These are phyloP conservation scores for Russula foetens DNA, from an alignment of 768 basidiomycete genomes.

Conservation along the genomic window DNA sequence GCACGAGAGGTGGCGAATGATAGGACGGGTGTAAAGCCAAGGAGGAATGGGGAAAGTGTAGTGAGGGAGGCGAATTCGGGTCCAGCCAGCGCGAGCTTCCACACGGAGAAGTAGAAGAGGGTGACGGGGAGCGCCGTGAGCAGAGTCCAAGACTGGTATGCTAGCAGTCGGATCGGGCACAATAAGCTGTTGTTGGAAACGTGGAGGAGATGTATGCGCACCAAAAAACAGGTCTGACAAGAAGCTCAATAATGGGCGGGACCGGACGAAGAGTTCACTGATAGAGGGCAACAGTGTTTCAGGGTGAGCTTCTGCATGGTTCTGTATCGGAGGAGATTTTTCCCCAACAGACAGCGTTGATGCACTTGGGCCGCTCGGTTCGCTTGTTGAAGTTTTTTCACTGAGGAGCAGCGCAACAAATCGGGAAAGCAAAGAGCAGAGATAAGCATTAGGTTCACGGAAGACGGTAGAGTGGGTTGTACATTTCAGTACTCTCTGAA, in stretches of 20 bases:
- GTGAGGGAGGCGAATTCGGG: conserved; percentile 69
- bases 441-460: conserved; percentile 26
- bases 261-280: background rate
- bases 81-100: conserved; percentile 81
- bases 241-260: conserved; percentile 24
- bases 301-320: background rate
- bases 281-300: background rate
- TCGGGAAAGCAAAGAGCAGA: background rate
- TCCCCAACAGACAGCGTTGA: background rate
- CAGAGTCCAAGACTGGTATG: conserved; percentile 76
- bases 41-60: conserved; percentile 59
- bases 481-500: conserved; percentile 31
- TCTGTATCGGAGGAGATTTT: background rate
- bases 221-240: conserved; percentile 48
- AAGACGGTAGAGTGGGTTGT: conserved; percentile 37
- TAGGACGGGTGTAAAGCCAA: conserved; percentile 41
- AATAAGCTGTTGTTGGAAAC: background rate
- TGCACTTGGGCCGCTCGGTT: conserved; percentile 1
- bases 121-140: conserved; percentile 72
- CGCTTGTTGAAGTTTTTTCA: conserved; percentile 1
- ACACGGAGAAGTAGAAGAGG: conserved; percentile 88
- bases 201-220: conserved; percentile 29
- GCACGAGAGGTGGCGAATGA: conserved; percentile 1
- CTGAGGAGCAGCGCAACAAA: background rate
- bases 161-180: conserved; percentile 29